phyloP scores from a whole-genome alignment of 2,329 filamentous ascomycete species.

The Dissoconium aciculare region DNA sequence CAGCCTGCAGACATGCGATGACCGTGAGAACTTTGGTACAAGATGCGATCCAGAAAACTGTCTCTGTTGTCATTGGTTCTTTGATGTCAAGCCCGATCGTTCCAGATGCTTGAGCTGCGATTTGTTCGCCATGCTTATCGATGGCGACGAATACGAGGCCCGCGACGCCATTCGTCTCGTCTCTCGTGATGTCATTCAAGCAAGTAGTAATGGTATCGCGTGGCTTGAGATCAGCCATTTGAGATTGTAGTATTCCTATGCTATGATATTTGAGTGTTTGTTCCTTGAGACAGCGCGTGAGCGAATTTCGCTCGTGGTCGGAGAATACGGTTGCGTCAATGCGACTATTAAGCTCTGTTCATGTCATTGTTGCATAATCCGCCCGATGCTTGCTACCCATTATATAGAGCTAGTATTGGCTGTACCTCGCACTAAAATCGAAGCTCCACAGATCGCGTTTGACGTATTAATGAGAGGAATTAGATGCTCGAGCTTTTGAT shows the following conservation, averaged over 20 bases:
- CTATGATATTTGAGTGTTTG: too few species aligned
- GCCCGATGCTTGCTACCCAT: too few species aligned
- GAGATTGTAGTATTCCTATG: conserved; percentile 17
- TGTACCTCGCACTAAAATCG: too few species aligned
- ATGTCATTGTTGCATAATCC: too few species aligned
- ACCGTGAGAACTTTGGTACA: conserved; percentile 33
- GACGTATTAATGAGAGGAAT: too few species aligned
- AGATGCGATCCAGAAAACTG: conserved; percentile 43
- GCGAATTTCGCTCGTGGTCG: too few species aligned
- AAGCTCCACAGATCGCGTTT: too few species aligned
- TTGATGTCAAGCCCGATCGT: conserved; percentile 25
- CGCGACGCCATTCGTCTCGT: conserved; percentile 22
- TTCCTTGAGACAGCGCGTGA: too few species aligned
- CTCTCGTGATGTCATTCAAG: conserved; percentile 4
- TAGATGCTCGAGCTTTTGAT: too few species aligned
- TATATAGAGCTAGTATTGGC: too few species aligned
- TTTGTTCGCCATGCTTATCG: conserved; percentile 29
- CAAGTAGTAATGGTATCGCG: conserved; percentile 20
- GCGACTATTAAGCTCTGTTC: too few species aligned
- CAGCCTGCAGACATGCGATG: conserved; percentile 35
- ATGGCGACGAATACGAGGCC: conserved; percentile 33
- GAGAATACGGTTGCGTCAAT: too few species aligned
- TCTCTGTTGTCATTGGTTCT: conserved; percentile 45
- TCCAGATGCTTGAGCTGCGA: conserved; percentile 30
- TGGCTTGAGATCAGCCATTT: conserved; percentile 24